These are phyloP conservation scores for Yamadazyma phyllophila DNA, from an alignment of 805 yeast genomes.

Conservation along the genomic window DNA sequence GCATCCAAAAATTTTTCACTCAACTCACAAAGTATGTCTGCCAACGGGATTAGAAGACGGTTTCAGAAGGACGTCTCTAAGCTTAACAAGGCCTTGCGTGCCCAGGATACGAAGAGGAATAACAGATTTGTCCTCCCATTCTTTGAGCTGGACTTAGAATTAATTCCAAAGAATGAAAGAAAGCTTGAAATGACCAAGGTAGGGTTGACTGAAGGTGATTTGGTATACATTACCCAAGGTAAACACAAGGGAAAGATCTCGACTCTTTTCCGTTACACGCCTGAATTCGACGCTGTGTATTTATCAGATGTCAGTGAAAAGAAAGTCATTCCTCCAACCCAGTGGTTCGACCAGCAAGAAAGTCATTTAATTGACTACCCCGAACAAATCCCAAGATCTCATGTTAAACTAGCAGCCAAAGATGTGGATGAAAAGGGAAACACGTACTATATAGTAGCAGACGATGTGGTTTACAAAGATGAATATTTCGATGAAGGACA, in stretches of 20 bases:
- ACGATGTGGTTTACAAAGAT: conserved; percentile 65
- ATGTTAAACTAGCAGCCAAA: conserved; percentile 76
- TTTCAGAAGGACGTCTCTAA: conserved; percentile 35
- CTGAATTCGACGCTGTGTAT: conserved; percentile 59
- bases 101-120: conserved; percentile 19
- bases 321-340: conserved; percentile 65
- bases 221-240: conserved; percentile 72
- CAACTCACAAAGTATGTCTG: conserved; percentile 22
- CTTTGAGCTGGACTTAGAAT: conserved; percentile 22
- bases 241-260: conserved; percentile 72
- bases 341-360: conserved; percentile 70
- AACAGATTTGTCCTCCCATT: conserved; percentile 35
- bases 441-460: conserved; percentile 72
- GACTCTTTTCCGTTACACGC: conserved; percentile 56
- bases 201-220: conserved; percentile 71
- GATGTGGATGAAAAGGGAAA: conserved; percentile 65
- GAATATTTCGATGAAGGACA: conserved; percentile 71
- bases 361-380: conserved; percentile 75
- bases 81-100: conserved; percentile 31
- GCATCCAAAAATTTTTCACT: conserved; percentile 14
- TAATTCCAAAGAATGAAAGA: conserved; percentile 25
- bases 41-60: conserved; percentile 32
- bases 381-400: conserved; percentile 52
- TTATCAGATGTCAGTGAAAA: conserved; percentile 68
- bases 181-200: conserved; percentile 51